phyloP scores from a whole-genome alignment of 2,329 filamentous ascomycete genomes.

The Aspergillus ochraceoroseus region DNA sequence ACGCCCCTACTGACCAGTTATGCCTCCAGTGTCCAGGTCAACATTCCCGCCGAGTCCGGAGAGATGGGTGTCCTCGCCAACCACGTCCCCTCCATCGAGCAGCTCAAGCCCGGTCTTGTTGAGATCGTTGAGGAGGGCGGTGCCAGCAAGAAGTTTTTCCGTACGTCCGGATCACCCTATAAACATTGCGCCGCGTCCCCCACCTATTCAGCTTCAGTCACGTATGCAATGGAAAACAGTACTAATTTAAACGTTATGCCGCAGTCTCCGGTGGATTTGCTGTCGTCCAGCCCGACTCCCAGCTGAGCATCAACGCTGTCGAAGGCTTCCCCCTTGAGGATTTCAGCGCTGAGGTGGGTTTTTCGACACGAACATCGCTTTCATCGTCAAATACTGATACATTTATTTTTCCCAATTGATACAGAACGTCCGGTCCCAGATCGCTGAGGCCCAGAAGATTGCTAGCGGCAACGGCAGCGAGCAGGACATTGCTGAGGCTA shows the following conservation, averaged over 20 bases:
- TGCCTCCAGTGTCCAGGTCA: conserved; percentile 83
- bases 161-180: conserved; percentile 54
- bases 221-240: background rate
- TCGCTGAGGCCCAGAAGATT: conserved; percentile 93
- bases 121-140: conserved; percentile 93
- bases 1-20: conserved; percentile 50
- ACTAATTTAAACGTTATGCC: conserved; percentile 19
- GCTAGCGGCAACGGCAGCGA: conserved; percentile 85
- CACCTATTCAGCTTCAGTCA: conserved; percentile 1
- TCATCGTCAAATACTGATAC: conserved; percentile 7
- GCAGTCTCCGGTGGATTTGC: conserved; percentile 94
- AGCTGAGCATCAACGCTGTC: conserved; percentile 95
- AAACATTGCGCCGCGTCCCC: conserved; percentile 6
- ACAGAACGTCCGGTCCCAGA: conserved; percentile 76
- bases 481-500: conserved; percentile 96
- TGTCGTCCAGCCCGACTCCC: conserved; percentile 89
- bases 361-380: background rate
- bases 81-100: conserved; percentile 98
- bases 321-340: conserved; percentile 93
- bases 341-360: conserved; percentile 74
- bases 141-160: conserved; percentile 92
- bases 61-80: conserved; percentile 99
- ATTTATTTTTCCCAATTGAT: conserved; percentile 6
- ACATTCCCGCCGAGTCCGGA: conserved; percentile 94
- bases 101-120: conserved; percentile 92